Percentiles rank a stretch among this genome's conserved stretches.
These are phyloP conservation scores for Cylindrodendrum hubeiense DNA, from an alignment of 2,329 filamentous ascomycete species.

Conservation along the genomic window DNA sequence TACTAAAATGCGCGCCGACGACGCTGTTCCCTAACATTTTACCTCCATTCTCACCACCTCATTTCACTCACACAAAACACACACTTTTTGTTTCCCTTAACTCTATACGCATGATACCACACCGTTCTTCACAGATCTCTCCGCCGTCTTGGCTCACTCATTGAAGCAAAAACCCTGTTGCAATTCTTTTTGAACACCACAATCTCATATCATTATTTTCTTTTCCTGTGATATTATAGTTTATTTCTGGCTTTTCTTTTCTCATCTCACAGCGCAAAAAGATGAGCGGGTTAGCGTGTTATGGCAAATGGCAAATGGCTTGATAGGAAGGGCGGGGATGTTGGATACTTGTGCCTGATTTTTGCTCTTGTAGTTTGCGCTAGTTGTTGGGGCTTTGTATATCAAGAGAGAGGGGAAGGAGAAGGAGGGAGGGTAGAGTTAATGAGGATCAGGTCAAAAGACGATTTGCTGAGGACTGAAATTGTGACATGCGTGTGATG, in stretches of 20 bases:
- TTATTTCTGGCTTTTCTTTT: constrained; percentile 8
- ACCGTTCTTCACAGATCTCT: constrained; percentile 30
- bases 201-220: constrained; percentile 17
- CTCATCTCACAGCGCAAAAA: not conserved
- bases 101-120: constrained; percentile 42
- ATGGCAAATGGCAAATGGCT: constrained; percentile 9
- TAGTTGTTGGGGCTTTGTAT: constrained; percentile 9
- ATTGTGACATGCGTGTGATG: not conserved
- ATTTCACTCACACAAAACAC: constrained; percentile 13
- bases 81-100: constrained; percentile 30
- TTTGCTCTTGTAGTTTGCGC: constrained; percentile 14
- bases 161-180: constrained; percentile 21
- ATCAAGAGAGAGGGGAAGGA: constrained; percentile 4
- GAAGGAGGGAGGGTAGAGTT: not conserved
- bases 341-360: constrained; percentile 24
- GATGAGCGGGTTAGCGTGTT: constrained; percentile 15
- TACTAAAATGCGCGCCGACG: constrained; percentile 16
- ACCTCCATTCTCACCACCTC: constrained; percentile 10
- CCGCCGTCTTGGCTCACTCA: constrained; percentile 28
- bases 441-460: constrained; percentile 11
- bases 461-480: constrained; percentile 19
- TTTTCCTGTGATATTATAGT: constrained; percentile 6
- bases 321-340: constrained; percentile 18
- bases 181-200: constrained; percentile 3
- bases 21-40: constrained; percentile 9